phyloP scores from a whole-genome alignment of 768 basidiomycete genomes.

The Candolleomyces efflorescens region DNA sequence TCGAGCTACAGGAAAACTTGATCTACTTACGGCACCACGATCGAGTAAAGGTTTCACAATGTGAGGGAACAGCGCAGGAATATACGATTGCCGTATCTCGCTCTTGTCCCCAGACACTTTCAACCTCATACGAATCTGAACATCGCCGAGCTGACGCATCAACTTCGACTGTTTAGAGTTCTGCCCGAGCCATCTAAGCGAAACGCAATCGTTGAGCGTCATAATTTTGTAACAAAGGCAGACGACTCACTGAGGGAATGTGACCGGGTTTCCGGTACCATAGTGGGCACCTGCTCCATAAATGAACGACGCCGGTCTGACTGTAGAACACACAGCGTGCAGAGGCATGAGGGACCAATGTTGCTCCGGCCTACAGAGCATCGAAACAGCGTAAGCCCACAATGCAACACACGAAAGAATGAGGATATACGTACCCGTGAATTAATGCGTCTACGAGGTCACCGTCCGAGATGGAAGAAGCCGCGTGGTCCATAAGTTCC shows the following conservation, averaged over 20 bases:
- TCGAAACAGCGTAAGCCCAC: not conserved
- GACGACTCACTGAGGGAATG: slow-evolving; percentile 79
- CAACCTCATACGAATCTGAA: slow-evolving; percentile 94
- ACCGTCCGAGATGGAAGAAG: slow-evolving; percentile 90
- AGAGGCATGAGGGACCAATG: slow-evolving; percentile 95
- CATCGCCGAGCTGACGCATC: slow-evolving; percentile 73
- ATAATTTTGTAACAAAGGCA: not conserved
- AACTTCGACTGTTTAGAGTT: slow-evolving; percentile 93
- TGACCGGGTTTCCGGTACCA: slow-evolving; percentile 60
- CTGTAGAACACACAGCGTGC: slow-evolving; percentile 87
- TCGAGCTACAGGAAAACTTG: not conserved
- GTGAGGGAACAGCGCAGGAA: slow-evolving; percentile 82
- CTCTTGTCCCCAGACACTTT: slow-evolving; percentile 86
- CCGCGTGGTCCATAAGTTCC: slow-evolving; percentile 79
- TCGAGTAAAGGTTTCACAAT: slow-evolving; percentile 78
- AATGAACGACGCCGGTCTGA: slow-evolving; percentile 79
- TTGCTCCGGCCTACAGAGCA: slow-evolving; percentile 68
- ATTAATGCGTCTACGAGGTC: slow-evolving; percentile 93
- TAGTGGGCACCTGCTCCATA: slow-evolving; percentile 72
- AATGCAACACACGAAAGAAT: not conserved
- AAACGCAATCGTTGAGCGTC: not conserved
- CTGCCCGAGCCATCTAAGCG: slow-evolving; percentile 88
- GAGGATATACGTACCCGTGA: slow-evolving; percentile 65
- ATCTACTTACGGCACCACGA: slow-evolving; percentile 60
- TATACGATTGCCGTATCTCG: slow-evolving; percentile 89